These are phyloP conservation scores for Starmerella kuoi DNA, from an alignment of 805 yeast species.

Conservation along the genomic window DNA sequence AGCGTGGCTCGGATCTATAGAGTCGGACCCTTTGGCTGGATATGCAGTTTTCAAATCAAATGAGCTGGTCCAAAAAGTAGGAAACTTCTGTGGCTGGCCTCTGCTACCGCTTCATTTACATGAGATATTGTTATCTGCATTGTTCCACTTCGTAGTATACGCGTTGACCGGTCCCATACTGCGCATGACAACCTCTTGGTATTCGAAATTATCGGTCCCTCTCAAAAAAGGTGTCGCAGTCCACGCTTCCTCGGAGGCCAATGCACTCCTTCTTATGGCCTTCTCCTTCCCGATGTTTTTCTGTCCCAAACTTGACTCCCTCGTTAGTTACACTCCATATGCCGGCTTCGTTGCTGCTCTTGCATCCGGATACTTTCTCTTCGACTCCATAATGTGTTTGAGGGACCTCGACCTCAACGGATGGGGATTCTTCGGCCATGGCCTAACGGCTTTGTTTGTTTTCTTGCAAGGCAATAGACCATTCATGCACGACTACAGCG, in stretches of 20 bases:
- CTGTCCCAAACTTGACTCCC: constrained; percentile 44
- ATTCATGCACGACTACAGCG: constrained; percentile 67
- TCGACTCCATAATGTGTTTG: constrained; percentile 72
- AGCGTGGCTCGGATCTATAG: constrained; percentile 6
- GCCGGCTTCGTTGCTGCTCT: constrained; percentile 60
- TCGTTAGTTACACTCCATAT: constrained; percentile 60
- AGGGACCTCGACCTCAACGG: constrained; percentile 59
- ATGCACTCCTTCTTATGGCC: constrained; percentile 52
- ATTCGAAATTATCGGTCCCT: constrained; percentile 41
- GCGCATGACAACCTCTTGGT: constrained; percentile 37
- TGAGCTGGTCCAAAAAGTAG: constrained; percentile 1
- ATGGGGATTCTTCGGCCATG: constrained; percentile 69
- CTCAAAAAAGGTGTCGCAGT: constrained; percentile 73
- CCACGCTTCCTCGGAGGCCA: constrained; percentile 79
- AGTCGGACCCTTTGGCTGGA: constrained; percentile 11
- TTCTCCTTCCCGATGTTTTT: constrained; percentile 53
- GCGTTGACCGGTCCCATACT: constrained; percentile 39
- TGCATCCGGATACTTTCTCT: constrained; percentile 74
- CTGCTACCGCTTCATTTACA: constrained; percentile 36
- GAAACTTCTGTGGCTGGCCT: constrained; percentile 22
- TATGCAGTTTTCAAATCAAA: constrained; percentile 6
- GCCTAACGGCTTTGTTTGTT: constrained; percentile 65
- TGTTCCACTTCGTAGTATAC: constrained; percentile 50
- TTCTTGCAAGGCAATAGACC: constrained; percentile 55
- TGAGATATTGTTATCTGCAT: constrained; percentile 50